Conservation (phyloP, 345 rosid genomes). For the Gossypium ekmanianum region DNA sequence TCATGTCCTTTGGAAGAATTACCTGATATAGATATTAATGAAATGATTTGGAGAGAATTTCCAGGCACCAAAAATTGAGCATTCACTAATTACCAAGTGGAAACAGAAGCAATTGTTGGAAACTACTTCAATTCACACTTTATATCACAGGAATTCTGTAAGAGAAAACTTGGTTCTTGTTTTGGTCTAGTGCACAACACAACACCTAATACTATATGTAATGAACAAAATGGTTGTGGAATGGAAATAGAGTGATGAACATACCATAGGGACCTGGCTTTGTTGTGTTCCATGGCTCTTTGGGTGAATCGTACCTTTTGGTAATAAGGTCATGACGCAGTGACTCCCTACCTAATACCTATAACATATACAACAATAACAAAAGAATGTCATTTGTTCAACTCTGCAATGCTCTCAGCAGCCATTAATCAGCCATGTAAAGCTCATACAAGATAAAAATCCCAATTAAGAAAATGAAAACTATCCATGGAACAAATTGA, state of each 20-base stretch:
- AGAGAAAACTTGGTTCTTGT: not conserved
- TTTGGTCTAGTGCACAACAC: too few species aligned
- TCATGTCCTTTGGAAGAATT: constrained; percentile 30
- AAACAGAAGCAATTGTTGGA: not conserved
- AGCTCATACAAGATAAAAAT: not conserved
- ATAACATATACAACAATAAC: not conserved
- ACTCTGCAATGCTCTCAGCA: not conserved
- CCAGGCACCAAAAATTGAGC: not conserved
- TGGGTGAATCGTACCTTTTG: constrained; percentile 36
- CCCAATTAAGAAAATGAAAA: not conserved
- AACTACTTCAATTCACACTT: not conserved
- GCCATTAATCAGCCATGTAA: not conserved
- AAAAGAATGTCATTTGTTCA: not conserved
- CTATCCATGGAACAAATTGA: not conserved
- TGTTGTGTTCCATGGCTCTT: constrained; percentile 36
- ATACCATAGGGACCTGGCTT: constrained; percentile 39
- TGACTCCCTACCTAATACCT: constrained; percentile 63
- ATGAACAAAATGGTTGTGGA: too few species aligned
- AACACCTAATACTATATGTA: too few species aligned
- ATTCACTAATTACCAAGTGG: too few species aligned
- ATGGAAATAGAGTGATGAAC: not conserved
- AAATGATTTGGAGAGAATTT: not conserved
- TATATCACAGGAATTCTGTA: not conserved
- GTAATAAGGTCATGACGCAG: constrained; percentile 27
- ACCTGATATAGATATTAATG: constrained; percentile 23